Evolutionary conservation across 2,329 filamentous ascomycete species (phyloP).

Genomic region (Trichoderma atroviride): DNA sequence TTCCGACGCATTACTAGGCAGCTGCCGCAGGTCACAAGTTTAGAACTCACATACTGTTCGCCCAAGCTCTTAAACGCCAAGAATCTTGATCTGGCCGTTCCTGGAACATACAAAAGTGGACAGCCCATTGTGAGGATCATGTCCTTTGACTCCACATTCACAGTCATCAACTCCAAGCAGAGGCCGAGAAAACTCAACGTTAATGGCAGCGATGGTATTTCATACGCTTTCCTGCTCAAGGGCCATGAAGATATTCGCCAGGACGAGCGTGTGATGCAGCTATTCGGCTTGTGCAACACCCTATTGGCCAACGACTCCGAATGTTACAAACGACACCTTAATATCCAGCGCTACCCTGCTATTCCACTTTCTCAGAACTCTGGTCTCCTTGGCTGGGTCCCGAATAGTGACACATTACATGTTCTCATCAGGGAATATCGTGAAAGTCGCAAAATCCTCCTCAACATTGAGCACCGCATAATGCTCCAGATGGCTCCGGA

Average conservation of each 20-base stretch:
- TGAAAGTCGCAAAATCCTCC: constrained; percentile 92
- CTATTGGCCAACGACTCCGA: constrained; percentile 91
- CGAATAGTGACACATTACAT: constrained; percentile 95
- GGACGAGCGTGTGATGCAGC: constrained; percentile 98
- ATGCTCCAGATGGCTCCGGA: constrained; percentile 99
- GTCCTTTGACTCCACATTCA: constrained; percentile 87
- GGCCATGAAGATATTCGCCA: constrained; percentile 99
- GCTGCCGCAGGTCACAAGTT: constrained; percentile 84
- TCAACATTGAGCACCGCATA: constrained; percentile 99
- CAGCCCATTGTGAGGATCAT: constrained; percentile 79
- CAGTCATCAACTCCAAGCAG: constrained; percentile 96
- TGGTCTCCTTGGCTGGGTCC: constrained; percentile 92
- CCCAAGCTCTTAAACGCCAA: constrained; percentile 85
- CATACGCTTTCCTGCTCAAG: constrained; percentile 90
- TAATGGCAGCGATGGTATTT: constrained; percentile 83
- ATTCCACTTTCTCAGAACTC: constrained; percentile 97
- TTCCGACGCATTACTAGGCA: constrained; percentile 95
- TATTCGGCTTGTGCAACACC: constrained; percentile 97
- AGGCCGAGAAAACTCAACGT: constrained; percentile 86
- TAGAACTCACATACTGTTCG: constrained; percentile 96
- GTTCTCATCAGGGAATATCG: constrained; percentile 96
- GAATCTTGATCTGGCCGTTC: constrained; percentile 90
- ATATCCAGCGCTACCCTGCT: constrained; percentile 94
- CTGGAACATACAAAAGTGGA: constrained; percentile 85
- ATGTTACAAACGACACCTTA: constrained; percentile 94